Evolutionary conservation across 148 eudicot species (phyloP).

Genomic region (Vaccinium darrowii): DNA sequence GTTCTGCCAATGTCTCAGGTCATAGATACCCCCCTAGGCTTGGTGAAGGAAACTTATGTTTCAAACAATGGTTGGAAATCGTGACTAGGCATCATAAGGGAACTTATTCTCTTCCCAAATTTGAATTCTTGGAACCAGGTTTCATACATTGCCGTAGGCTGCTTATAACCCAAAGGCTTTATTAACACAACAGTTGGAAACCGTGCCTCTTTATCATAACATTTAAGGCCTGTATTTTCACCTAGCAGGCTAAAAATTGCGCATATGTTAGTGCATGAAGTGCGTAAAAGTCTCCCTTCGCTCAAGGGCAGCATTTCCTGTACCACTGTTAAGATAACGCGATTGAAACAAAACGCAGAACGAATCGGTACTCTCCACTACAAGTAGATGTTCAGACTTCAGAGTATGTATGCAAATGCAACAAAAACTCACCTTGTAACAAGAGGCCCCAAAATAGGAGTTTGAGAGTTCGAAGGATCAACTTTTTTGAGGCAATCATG

Average conservation of each 20-base stretch:
- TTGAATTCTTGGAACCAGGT: neutral
- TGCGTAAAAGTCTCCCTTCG: neutral
- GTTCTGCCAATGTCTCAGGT: neutral
- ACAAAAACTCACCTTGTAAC: constrained; percentile 64
- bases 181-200: neutral
- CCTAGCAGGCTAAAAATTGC: neutral
- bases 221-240: neutral
- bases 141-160: neutral
- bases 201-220: neutral
- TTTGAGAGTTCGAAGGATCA: constrained; percentile 67
- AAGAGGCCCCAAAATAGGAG: constrained; percentile 92
- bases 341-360: neutral
- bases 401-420: neutral
- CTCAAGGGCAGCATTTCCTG: neutral
- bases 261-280: neutral
- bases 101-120: neutral
- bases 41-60: constrained; percentile 2
- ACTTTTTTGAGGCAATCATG: constrained; percentile 51
- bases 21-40: neutral
- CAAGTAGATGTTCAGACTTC: neutral
- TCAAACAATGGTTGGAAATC: neutral
- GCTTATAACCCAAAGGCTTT: neutral
- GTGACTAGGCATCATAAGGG: neutral
- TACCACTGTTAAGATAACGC: neutral
- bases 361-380: neutral